Conservation (phyloP, 2,329 filamentous ascomycete species). For the Onygenales sp. region DNA sequence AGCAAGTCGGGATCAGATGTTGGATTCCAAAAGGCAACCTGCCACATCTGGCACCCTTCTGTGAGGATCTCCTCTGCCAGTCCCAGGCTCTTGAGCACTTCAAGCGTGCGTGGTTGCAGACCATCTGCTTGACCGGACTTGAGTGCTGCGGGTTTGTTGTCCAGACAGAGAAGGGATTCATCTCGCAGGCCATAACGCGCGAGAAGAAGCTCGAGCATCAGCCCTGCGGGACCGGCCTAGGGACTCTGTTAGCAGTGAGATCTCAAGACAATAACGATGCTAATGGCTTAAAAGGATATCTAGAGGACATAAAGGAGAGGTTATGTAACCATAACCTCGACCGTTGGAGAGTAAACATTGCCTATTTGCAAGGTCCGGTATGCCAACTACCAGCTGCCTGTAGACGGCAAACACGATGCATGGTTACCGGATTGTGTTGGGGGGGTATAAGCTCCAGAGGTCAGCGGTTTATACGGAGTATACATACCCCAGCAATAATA, state of each 20-base stretch:
- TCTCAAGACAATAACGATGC: not conserved
- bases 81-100: conserved; percentile 32
- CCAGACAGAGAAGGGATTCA: conserved; percentile 29
- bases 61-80: conserved; percentile 32
- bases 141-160: conserved; percentile 16
- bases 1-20: conserved; percentile 10
- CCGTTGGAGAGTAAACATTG: not conserved
- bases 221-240: conserved; percentile 35
- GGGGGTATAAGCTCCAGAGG: too few relatives aligned
- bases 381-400: too few relatives aligned
- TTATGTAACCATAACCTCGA: not conserved
- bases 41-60: conserved; percentile 69
- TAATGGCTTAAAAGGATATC: not conserved
- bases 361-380: too few relatives aligned
- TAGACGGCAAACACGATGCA: too few relatives aligned
- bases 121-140: conserved; percentile 35
- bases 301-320: not conserved
- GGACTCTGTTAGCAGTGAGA: conserved; percentile 11
- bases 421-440: too few relatives aligned
- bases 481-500: conserved; percentile 29
- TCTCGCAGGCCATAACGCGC: conserved; percentile 33
- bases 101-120: conserved; percentile 32
- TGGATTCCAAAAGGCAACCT: conserved; percentile 58
- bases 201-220: conserved; percentile 32
- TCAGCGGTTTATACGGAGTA: too few relatives aligned